Evolutionary conservation across 805 yeast genomes (phyloP), one percentile per base, ranked within the genome.

Genomic region (Myxozyma geophila): DNA sequence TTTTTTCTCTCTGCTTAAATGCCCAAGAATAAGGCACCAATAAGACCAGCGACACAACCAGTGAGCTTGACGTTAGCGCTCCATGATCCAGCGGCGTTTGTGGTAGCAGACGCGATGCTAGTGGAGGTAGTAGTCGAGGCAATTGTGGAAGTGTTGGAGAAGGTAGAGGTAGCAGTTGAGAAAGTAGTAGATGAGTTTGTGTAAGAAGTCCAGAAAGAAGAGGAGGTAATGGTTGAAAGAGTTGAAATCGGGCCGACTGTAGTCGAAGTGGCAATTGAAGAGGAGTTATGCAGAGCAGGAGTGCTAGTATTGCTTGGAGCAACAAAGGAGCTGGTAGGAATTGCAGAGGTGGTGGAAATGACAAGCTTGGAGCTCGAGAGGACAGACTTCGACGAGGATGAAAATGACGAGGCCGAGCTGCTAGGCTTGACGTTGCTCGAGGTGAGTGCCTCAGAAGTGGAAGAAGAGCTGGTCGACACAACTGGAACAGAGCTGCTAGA

Each of bases 1-100:
- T 3, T 15, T 2, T 7, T 15, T 4, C 41, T 12, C 41, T 19
- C 50, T 21, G 13, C 28, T 35, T 36, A 53, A 33, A 54, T 41
- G 15, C 41, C 58, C 39, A 35, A 21, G 28, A 54, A 54, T 6
- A 54, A 44, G 9, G 50, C 58, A 3, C 50, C 50, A 28, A 54
- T 33, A 12, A 54, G 37, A 13, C 50, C 49, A 4, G 50, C 49
- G 47, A 54, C 21, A 21, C 41, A 43, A 43, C 58, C 41, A 9
- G 58, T n/a, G 36, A 54, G 21, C 43, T 35, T 43, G 41, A 44
- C 10, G 47, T 43, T 44, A 21, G 41, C 49, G 17, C 19, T 33
- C 43, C 33, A 17, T 7, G 50, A 41, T 15, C 17, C 41, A 17
- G 58, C 58, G 9, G 50, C 58, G 50, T 54, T 54, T 28, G 58